These are phyloP conservation scores for Hypoxylon trugodes DNA, from an alignment of 495 filamentous ascomycete species.

Conservation along the genomic window DNA sequence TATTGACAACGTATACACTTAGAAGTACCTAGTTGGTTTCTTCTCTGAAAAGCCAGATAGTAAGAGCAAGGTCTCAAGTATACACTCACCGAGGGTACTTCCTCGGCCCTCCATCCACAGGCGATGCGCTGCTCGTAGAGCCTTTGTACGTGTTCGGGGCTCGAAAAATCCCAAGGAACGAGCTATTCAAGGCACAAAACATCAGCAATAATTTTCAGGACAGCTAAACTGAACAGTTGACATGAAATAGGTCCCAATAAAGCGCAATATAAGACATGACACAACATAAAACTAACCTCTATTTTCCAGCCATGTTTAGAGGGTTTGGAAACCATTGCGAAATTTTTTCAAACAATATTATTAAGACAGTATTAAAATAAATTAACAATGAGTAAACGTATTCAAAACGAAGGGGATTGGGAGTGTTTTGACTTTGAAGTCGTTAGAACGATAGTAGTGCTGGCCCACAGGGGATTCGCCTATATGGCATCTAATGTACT, in stretches of 20 bases:
- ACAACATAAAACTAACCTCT: slow-evolving; percentile 27
- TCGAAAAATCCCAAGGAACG: slow-evolving; percentile 52
- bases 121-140: slow-evolving; percentile 51
- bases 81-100: slow-evolving; percentile 34
- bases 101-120: slow-evolving; percentile 50
- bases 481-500: too few species aligned
- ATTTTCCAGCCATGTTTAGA: slow-evolving; percentile 43
- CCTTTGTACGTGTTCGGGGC: slow-evolving; percentile 44
- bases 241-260: not conserved
- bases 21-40: too few species aligned
- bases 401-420: not conserved
- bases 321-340: slow-evolving; percentile 16
- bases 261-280: not conserved
- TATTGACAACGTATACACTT: too few species aligned
- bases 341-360: not conserved
- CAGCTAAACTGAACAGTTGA: not conserved
- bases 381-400: not conserved
- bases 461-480: too few species aligned
- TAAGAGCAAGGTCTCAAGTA: not conserved
- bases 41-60: not conserved
- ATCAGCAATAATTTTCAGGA: slow-evolving; percentile 1
- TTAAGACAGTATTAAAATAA: not conserved
- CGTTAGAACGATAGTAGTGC: too few species aligned
- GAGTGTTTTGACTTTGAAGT: not conserved
- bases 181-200: slow-evolving; percentile 27